Base-by-base conservation (phyloP, 2,329 filamentous ascomycete genomes). In the Dothideomycetes sp. region DNA sequence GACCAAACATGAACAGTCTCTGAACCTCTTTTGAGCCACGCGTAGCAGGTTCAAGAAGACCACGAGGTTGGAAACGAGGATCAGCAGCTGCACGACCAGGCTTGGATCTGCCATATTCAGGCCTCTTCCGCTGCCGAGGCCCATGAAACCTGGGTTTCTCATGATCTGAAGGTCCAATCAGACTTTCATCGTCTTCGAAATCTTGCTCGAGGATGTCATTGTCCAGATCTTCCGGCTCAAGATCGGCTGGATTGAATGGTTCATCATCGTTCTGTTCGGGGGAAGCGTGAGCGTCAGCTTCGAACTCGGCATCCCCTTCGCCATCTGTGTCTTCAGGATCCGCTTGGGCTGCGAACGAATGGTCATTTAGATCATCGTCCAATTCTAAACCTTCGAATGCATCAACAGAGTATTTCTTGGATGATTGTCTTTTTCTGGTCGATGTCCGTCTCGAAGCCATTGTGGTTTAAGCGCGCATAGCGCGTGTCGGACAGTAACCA, bases 1-100 rank as follows among this genome's bases (percentile, higher is more conserved):
- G 62, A 4, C 74, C 73, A 54, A 72, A 75, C 2, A 69, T 60
- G 38, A 67, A 56, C 43, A 62, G 64, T 42, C 71, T 51, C 38
- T 68, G 62, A n/a, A 61, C 55, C 32, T 60, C 53, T 47, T 70
- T 71, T 27, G 47, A 46, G 37, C 50, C 54, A 18, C 46, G 45
- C 15, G 49, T 46, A 14, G 49, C 44, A 17, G 45, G 44, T 12
- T 53, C 52, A n/a, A 47, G 47, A 4, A 53, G 30, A 18, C 54
- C 53, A 16, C 53, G 48, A 15, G 42, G 48, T 31, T 47, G 51
- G 17, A 47, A 38, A 7, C 37, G 33, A 14, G 45, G 36, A 15
- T 44, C 43, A 19, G 22, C 22, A 27, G 22, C 22, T 27, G 22
- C 22, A 7, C 22, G 22, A 12, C 22, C 22, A 11, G 32, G 30